Evolutionary conservation across 805 yeast genomes (phyloP), one percentile per base, ranked within the genome.

Genomic region (Teunomyces aglyptinius): DNA sequence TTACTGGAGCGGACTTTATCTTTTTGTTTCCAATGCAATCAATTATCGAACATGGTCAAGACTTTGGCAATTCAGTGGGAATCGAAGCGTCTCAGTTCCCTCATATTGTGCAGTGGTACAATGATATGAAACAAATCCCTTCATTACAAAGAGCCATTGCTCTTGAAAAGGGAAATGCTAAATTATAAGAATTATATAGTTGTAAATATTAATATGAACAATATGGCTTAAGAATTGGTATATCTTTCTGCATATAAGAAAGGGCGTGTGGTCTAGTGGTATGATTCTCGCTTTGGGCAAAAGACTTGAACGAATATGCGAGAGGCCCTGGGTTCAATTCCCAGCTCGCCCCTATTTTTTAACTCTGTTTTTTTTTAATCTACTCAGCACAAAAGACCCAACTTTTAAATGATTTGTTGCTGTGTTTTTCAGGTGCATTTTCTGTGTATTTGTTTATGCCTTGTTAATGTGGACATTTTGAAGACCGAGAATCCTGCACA

Each of bases 281-380:
- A 59, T 61, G 65, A 61, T 61, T 61, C 65, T 58, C 63, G 63
- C 63, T 61, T 61, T 59, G 65, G 65, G 65, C 22, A 12, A 8
- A 29, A n/a, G 15, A 12, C 8, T 15, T 31, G 10, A 31, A 4
- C 61, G 58, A 57, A 47, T 46, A 51, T 76, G 80, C 77, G 80
- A 75, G 80, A 76, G 80, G 80, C 78, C 81, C 80, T 72, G 80
- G 80, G 80, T 75, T 75, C 80, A 75, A 76, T 75, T 75, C 80
- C 79, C 80, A 71, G 79, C 60, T 56, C 59, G 70, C 71, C 73
- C 73, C 70, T 29, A 4, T 29, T 29, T 46, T 44, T 50, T 44
- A 31, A 29, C 22, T 46, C 36, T n/a, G 29, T 32, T 10, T 15
- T 24, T 32, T 20, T 6, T n/a, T 38, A 20, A 3, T 20, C n/a